A percentile compares a stretch with the other conserved stretches of the same genome.
Evolutionary conservation across 257 asterid species (phyloP).

Genomic region (Euphrasia confusa): DNA sequence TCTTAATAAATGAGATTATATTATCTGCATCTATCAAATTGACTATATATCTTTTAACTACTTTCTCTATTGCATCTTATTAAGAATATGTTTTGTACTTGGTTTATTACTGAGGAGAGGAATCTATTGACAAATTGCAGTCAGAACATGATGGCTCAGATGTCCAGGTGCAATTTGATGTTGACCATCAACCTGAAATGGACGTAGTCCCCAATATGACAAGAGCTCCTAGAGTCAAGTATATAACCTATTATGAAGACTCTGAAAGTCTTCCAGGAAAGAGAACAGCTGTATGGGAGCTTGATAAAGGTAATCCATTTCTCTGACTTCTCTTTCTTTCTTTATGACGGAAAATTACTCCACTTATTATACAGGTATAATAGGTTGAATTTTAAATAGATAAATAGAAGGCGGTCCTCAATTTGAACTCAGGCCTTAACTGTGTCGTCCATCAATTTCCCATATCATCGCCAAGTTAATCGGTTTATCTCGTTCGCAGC

Average conservation of each 20-base stretch:
- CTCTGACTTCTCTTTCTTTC: constrained; percentile 24
- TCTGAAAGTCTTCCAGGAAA: constrained; percentile 89
- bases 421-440: neutral
- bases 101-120: constrained; percentile 15
- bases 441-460: constrained; percentile 6
- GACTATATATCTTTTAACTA: neutral
- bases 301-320: constrained; percentile 79
- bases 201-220: constrained; percentile 92
- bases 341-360: neutral
- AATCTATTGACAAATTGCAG: constrained; percentile 42
- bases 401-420: neutral
- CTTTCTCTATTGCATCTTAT: constrained; percentile 10
- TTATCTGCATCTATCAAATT: constrained; percentile 18
- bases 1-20: constrained; percentile 24
- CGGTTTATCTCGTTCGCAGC: constrained; percentile 49
- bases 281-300: constrained; percentile 99
- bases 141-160: constrained; percentile 96
- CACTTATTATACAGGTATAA: neutral
- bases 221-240: constrained; percentile 72
- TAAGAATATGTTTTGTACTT: constrained; percentile 5
- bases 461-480: constrained; percentile 16
- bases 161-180: constrained; percentile 75
- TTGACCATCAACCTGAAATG: constrained; percentile 65
- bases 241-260: constrained; percentile 96
- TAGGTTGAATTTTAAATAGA: constrained; percentile 1